A percentile compares a stretch with the other conserved stretches of the same genome.
phyloP scores from a whole-genome alignment of 2,329 filamentous ascomycete species.

The Zymoseptoria pseudotritici region DNA sequence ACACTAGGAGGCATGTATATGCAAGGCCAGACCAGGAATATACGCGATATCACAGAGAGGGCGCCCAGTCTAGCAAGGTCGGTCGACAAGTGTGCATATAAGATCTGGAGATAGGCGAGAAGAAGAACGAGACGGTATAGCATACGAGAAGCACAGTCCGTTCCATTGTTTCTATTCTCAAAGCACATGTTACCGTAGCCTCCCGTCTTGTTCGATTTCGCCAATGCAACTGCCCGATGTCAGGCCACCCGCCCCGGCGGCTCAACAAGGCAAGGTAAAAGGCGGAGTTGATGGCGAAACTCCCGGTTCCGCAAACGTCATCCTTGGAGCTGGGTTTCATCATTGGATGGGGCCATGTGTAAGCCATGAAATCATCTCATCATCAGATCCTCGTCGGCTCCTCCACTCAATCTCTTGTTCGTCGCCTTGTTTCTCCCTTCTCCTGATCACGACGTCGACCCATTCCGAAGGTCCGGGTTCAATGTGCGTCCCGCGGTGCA shows the following conservation, averaged over 20 bases:
- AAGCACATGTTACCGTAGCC: neutral
- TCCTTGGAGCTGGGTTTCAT: neutral
- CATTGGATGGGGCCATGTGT: neutral
- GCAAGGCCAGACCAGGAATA: neutral
- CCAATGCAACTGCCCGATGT: neutral
- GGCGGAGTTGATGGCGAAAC: neutral
- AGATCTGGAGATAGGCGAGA: neutral
- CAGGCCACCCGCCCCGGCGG: neutral
- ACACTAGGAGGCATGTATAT: neutral
- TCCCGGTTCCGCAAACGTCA: neutral
- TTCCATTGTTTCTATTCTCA: neutral
- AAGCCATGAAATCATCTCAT: neutral
- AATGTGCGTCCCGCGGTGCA: neutral
- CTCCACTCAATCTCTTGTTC: neutral
- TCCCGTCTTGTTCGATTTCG: neutral
- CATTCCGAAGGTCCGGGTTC: neutral
- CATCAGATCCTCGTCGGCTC: neutral
- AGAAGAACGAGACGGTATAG: neutral
- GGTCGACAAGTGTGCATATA: neutral
- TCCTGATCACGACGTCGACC: neutral
- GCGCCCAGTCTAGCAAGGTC: neutral
- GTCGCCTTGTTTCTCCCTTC: neutral
- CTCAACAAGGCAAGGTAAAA: neutral
- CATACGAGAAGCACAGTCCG: neutral
- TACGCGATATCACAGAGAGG: neutral